Conservation (phyloP, 306 rosid genomes). For the Adenanthera pavonina region DNA sequence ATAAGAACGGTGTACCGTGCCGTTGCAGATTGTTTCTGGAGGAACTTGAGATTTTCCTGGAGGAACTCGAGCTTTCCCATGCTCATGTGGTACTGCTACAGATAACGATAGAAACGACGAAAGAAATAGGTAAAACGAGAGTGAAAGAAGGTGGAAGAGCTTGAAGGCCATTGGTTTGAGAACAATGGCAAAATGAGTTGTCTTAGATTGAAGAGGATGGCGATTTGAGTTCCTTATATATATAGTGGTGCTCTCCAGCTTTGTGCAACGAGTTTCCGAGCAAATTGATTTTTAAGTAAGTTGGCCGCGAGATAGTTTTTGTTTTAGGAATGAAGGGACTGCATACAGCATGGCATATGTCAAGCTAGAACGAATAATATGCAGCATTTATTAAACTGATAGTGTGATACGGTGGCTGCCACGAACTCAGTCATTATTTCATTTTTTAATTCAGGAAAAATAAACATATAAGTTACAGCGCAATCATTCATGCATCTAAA, state of each 20-base stretch:
- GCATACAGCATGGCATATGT: background rate
- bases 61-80: constrained; percentile 15
- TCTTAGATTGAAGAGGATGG: background rate
- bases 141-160: background rate
- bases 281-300: background rate
- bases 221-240: background rate
- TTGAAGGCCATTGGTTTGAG: background rate
- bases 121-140: background rate
- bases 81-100: background rate
- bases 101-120: background rate
- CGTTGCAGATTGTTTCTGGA: constrained; percentile 50
- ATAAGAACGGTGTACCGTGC: constrained; percentile 57
- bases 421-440: background rate
- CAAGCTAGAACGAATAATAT: too few species aligned
- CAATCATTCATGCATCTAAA: background rate
- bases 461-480: background rate
- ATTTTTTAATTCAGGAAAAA: background rate
- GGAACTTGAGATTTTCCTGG: constrained; percentile 28
- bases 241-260: background rate
- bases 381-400: too few species aligned
- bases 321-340: background rate
- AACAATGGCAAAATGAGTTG: background rate
- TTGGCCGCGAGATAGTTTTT: background rate
- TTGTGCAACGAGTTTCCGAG: background rate
- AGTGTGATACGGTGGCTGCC: too few species aligned